These are phyloP conservation scores for Agaricus subrufescens DNA, from an alignment of 768 basidiomycete genomes.

Conservation along the genomic window DNA sequence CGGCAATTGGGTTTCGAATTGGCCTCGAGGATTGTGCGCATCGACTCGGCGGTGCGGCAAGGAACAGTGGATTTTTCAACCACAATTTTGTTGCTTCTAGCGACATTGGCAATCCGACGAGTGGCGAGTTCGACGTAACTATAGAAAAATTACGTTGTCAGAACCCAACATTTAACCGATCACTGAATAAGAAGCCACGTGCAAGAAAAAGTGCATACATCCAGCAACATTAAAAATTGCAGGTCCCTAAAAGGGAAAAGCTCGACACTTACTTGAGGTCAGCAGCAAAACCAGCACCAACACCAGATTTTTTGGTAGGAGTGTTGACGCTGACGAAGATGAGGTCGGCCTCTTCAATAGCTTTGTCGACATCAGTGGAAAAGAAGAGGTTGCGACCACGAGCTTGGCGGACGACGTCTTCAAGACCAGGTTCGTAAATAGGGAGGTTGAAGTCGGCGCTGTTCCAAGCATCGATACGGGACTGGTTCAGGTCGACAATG, in stretches of 20 bases:
- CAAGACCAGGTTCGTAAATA: constrained; percentile 97
- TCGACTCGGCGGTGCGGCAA: constrained; percentile 96
- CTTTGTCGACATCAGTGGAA: constrained; percentile 91
- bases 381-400: constrained; percentile 97
- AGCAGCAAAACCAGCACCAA: constrained; percentile 96
- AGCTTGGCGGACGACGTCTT: constrained; percentile 80
- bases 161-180: constrained; percentile 7
- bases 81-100: constrained; percentile 91
- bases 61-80: constrained; percentile 99
- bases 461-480: constrained; percentile 97
- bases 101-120: constrained; percentile 90
- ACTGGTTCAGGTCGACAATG: constrained; percentile 95
- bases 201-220: no score
- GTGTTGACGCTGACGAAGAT: constrained; percentile 99
- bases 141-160: constrained; percentile 13
- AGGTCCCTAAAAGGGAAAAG: background rate
- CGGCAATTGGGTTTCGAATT: constrained; percentile 89
- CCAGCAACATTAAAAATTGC: background rate
- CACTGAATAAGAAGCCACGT: no score
- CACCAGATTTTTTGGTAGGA: constrained; percentile 96
- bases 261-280: constrained; percentile 82
- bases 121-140: constrained; percentile 98
- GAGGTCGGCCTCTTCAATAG: constrained; percentile 90
- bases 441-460: constrained; percentile 77
- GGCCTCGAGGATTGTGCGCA: constrained; percentile 98